phyloP scores from a whole-genome alignment of 495 filamentous ascomycete species.

The Penicillium atrosanguineum region DNA sequence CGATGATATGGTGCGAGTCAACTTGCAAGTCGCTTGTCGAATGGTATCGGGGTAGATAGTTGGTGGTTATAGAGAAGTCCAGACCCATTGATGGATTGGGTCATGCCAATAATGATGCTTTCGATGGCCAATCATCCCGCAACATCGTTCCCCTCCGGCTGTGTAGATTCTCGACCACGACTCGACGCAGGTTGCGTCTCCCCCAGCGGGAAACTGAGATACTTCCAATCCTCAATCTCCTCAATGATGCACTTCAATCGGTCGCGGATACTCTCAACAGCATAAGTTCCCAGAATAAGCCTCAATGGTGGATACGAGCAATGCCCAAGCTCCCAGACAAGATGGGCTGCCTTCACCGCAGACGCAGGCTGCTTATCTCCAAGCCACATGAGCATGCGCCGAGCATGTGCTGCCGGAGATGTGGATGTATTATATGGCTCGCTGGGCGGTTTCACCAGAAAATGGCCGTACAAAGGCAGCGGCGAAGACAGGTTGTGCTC shows the following conservation, averaged over 20 bases:
- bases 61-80: background rate
- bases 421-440: constrained; percentile 75
- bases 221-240: constrained; percentile 91
- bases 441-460: constrained; percentile 81
- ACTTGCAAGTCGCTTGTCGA: background rate
- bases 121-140: background rate
- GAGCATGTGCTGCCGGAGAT: constrained; percentile 82
- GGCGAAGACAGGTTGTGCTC: constrained; percentile 46
- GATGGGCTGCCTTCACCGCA: constrained; percentile 88
- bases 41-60: background rate
- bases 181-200: constrained; percentile 26
- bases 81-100: background rate
- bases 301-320: constrained; percentile 86
- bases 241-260: constrained; percentile 85
- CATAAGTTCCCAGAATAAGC: constrained; percentile 84
- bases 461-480: constrained; percentile 82
- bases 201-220: constrained; percentile 58
- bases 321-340: constrained; percentile 95
- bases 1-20: background rate
- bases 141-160: constrained; percentile 9
- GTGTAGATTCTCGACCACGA: constrained; percentile 11
- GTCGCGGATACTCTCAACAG: constrained; percentile 92
- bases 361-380: constrained; percentile 88
- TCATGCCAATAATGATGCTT: background rate
- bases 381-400: constrained; percentile 93